Evolutionary conservation across 306 rosid species (phyloP), one percentile per base, ranked within the genome.

Genomic region (Rosa lucieae): DNA sequence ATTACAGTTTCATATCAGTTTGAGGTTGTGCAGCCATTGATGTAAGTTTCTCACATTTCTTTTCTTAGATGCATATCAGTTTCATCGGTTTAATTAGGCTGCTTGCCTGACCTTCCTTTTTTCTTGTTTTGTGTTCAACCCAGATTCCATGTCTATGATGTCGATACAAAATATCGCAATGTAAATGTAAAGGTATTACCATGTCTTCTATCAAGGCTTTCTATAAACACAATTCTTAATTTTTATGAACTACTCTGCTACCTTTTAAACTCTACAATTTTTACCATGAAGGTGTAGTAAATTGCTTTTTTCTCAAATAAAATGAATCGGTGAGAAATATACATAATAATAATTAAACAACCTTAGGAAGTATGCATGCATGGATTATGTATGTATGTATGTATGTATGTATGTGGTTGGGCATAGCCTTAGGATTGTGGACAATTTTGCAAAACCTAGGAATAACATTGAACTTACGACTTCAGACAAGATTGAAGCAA

Each of bases 141-240:
- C 82, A 94, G 94, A 84, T 92, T 94, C 85, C 89, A 72, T 67
- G 89, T 94, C 13, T 94, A 90, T 74, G 97, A 94, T 76, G 76
- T 94, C 76, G 97, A 94, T 77, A 90, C 97, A 62, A 77, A 79
- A 77, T 90, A 83, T 80, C 86, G 88, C 81, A 77, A 85, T 13
- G n/a, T 84, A 80, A 85, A 91, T 65, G 81, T 88, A 32, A 87
- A 87, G 98, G 97, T 94, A 81, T 90, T 63, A 32, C 51, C 65
- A 73, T 32, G 8, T 76, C 51, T 80, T 65, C 52, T 26, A 15
- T 62, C 61, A 23, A 66, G 20, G 9, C 20, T 6, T 62, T 29
- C 17, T 62, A 3, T 32, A 4, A 29, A 35, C 10, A 15, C 70
- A 66, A 66, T 67, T 66, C 46, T 8, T 12, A 66, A 39, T 8